A percentile compares a stretch with the other conserved stretches of the same genome.
Conservation (phyloP, 1,284 basidiomycete species). For the Butyriboletus appendiculatus region DNA sequence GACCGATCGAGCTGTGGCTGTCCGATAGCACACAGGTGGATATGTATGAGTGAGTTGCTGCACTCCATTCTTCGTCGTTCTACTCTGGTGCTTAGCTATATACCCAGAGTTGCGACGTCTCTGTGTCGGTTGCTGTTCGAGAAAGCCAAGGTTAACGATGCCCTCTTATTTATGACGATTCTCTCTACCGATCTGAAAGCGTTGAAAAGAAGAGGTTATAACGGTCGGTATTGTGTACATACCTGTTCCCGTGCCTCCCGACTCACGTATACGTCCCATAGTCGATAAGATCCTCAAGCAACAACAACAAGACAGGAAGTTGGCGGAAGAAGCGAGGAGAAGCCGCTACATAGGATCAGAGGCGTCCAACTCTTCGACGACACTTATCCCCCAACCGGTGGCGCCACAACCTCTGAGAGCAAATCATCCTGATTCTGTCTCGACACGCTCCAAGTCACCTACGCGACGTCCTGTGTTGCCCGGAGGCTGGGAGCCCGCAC, state of each 20-base stretch:
- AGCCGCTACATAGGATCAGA: constrained; percentile 28
- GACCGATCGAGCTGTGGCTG: constrained; percentile 76
- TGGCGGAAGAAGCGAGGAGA: constrained; percentile 50
- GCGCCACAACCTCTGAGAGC: constrained; percentile 14
- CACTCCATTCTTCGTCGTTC: background rate
- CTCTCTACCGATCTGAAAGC: constrained; percentile 87
- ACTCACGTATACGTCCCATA: constrained; percentile 28
- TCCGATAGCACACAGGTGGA: constrained; percentile 78
- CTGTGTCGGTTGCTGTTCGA: constrained; percentile 79
- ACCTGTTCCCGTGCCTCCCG: background rate
- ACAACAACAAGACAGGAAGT: constrained; percentile 73
- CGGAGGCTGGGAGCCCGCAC: constrained; percentile 25
- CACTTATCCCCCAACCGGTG: constrained; percentile 11
- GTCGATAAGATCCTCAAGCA: constrained; percentile 92
- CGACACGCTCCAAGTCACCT: constrained; percentile 26
- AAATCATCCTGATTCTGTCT: background rate
- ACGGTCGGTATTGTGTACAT: constrained; percentile 48
- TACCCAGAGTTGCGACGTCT: constrained; percentile 70
- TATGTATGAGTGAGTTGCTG: constrained; percentile 83
- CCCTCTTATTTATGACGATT: constrained; percentile 89
- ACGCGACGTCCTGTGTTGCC: constrained; percentile 17
- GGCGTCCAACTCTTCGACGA: constrained; percentile 4
- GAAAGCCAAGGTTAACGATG: constrained; percentile 77
- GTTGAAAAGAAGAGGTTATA: constrained; percentile 84
- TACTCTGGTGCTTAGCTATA: background rate